Evolutionary conservation across 768 basidiomycete species (phyloP).

Genomic region (Auricularia sp.): DNA sequence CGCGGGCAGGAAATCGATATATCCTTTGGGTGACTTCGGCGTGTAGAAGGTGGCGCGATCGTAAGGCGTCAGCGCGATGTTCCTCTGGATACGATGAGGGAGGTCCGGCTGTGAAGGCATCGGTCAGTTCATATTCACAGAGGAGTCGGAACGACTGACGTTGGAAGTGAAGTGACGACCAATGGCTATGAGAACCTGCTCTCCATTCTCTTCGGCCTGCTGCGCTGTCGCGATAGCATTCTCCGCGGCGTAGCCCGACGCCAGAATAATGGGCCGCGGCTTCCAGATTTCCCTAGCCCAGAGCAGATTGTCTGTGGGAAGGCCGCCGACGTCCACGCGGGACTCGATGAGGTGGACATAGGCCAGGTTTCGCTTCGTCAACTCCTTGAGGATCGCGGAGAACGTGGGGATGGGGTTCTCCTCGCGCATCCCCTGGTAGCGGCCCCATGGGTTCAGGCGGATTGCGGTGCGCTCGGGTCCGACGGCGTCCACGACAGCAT

Average conservation of each 20-base stretch:
- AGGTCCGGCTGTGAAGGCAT: slow-evolving; percentile 11
- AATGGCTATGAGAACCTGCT: slow-evolving; percentile 2
- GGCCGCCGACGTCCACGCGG: neutral
- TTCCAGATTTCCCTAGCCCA: neutral
- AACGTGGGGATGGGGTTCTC: slow-evolving; percentile 3
- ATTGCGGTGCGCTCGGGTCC: slow-evolving; percentile 45
- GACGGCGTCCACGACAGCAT: slow-evolving; percentile 40
- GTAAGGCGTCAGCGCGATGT: slow-evolving; percentile 7
- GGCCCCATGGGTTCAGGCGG: slow-evolving; percentile 37
- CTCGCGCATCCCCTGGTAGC: neutral
- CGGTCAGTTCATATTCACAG: neutral
- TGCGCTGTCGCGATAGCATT: slow-evolving; percentile 1
- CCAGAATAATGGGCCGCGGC: neutral
- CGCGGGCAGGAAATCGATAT: slow-evolving; percentile 22
- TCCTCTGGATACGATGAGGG: slow-evolving; percentile 8
- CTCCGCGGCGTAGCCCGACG: slow-evolving; percentile 3
- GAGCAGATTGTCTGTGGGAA: neutral
- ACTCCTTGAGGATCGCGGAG: slow-evolving; percentile 10
- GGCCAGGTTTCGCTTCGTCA: slow-evolving; percentile 18
- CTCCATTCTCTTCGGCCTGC: neutral
- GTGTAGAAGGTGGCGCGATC: slow-evolving; percentile 11
- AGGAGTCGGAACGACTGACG: neutral
- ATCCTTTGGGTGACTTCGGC: slow-evolving; percentile 19
- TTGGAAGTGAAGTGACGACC: slow-evolving; percentile 6
- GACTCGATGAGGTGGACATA: slow-evolving; percentile 22